Evolutionary conservation across 2,329 filamentous ascomycete genomes (phyloP), one percentile per base, ranked within the genome.

Genomic region (Colletotrichum liriopes): DNA sequence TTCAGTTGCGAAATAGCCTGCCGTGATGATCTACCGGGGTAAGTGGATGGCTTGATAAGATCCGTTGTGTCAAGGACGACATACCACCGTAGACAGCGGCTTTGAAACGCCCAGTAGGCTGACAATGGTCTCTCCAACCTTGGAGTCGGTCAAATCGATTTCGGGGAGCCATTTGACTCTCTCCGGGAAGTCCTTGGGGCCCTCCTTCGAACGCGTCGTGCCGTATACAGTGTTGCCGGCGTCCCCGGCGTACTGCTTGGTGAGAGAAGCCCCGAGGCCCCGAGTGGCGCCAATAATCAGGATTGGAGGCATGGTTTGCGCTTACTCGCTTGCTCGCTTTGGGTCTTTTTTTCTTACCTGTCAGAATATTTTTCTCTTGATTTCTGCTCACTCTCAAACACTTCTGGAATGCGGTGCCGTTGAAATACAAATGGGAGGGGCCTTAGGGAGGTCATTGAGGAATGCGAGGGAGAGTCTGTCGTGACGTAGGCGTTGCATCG

Each of bases 1-100:
- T 76, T 94, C 93, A 2, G 88, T 91, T 26, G 85, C 86, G 77
- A 94, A 94, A 79, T 92, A 90, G 9, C 92, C 92, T 0, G 92
- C 92, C 3, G 90, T 90, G 75, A 94, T 90, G 77, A 94, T 89
- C 78, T 92, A 80, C 5, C 83, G 5, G 37, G 29, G 55, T 23
- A 20, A 29, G 72, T 54, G 45, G 65, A 54, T 29, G 47, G 62
- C 60, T 37, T 23, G 73, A 83, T 79, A 56, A 82, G 72, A 26
- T 73, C 65, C n/a, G 74, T 56, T 41, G 74, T 47, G 11, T 16
- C 16, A 47, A 12, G 26, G n/a, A 51, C 71, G 45, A 81, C 77
- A 75, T 75, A 89, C 82, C 75, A 87, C 84, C 14, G 84, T 79
- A 16, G 85, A 84, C 26, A 86, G 79, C 9, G 83, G 79, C 62